Base-by-base conservation (phyloP, 2,329 filamentous ascomycete species). In the Orbilia brochopaga region DNA sequence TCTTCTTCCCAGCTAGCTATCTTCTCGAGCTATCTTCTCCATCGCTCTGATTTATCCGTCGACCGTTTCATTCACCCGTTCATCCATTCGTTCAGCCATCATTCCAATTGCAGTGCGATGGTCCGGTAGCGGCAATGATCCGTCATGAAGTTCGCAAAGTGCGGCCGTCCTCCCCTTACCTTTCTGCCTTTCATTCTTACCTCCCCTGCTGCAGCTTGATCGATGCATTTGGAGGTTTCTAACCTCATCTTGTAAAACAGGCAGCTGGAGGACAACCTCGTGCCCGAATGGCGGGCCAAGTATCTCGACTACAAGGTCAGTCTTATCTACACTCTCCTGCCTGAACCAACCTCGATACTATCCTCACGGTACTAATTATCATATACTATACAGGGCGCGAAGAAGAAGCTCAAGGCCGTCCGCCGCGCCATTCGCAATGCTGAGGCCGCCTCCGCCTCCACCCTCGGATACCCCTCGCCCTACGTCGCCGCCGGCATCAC, bases 251-350 rank as follows among this genome's bases (percentile, higher is more conserved):
- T n/a, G n/a, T n/a, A n/a, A n/a, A n/a, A n/a, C 64, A 89, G 89
- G 79, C 91, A 96, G 81, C 84, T 96, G 74, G 91, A 96, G 78
- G 86, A 90, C 78, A 90, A 95, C 77, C 85, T 92, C 60, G 91
- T 97, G 74, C 92, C 92, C 78, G 92, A 97, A 85, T 97, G 93
- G 93, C 87, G 90, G 77, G 85, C 88, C 79, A 96, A 96, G 80
- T 97, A 97, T 80, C 85, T 97, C 76, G 87, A 97, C 80, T 97
- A 97, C 83, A 96, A 96, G 84, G 87, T 87, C 64, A 61, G 79
- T n/a, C n/a, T n/a, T n/a, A 53, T 44, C 1, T 19, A 27, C n/a
- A 62, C 24, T 19, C 50, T n/a, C n/a, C n/a, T n/a, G n/a, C n/a
- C n/a, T n/a, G n/a, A n/a, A n/a, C n/a, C n/a, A n/a, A n/a, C n/a